phyloP scores from a whole-genome alignment of 495 filamentous ascomycete genomes.

The Cercophora samala region DNA sequence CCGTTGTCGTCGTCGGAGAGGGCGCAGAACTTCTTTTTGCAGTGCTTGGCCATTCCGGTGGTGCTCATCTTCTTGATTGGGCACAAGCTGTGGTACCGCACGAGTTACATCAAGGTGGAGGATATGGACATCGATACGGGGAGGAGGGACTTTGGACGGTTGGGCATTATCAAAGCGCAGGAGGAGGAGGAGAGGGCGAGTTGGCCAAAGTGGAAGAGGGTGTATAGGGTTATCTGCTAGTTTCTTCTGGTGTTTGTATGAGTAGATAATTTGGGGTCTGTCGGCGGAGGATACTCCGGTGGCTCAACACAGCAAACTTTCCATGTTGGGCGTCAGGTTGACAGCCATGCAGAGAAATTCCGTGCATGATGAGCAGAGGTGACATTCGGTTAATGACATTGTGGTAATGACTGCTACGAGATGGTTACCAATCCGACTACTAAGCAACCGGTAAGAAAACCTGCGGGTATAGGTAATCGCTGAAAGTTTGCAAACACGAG shows the following conservation, averaged over 20 bases:
- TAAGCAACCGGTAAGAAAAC: too few species aligned
- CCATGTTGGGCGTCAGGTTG: too few species aligned
- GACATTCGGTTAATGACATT: too few species aligned
- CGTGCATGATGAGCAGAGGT: too few species aligned
- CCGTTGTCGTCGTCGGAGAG: constrained; percentile 35
- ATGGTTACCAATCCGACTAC: too few species aligned
- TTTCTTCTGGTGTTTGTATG: not conserved
- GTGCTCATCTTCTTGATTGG: constrained; percentile 70
- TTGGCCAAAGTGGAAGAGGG: constrained; percentile 87
- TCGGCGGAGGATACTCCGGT: too few species aligned
- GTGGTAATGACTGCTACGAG: too few species aligned
- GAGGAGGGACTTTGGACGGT: constrained; percentile 75
- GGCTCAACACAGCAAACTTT: too few species aligned
- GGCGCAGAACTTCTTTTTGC: constrained; percentile 65
- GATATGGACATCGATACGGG: constrained; percentile 90
- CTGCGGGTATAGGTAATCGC: too few species aligned
- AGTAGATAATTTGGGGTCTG: not conserved
- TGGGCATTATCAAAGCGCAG: constrained; percentile 72
- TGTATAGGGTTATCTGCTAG: constrained; percentile 55
- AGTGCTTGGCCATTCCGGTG: constrained; percentile 78
- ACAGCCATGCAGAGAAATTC: too few species aligned
- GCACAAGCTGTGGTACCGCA: constrained; percentile 75
- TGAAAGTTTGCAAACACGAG: too few species aligned
- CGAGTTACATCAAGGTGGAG: constrained; percentile 58
- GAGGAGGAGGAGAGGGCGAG: constrained; percentile 68